Conservation (phyloP, 306 rosid species). For the Ziziphus jujuba region DNA sequence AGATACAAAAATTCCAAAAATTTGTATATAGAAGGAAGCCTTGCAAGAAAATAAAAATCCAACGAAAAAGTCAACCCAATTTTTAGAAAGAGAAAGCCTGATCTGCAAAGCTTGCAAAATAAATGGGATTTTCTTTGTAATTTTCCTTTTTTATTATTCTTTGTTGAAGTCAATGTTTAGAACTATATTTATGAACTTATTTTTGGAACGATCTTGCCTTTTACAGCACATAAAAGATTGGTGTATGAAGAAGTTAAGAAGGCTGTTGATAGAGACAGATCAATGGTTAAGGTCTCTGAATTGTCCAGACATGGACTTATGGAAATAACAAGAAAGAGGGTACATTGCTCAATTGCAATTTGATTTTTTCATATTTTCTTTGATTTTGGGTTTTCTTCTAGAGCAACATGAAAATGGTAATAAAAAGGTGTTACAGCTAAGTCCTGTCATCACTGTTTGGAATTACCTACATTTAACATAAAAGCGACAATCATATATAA, state of each 20-base stretch:
- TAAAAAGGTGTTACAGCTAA: conserved; percentile 21
- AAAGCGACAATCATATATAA: conserved; percentile 3
- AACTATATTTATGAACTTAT: not conserved
- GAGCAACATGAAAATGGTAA: conserved; percentile 5
- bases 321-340: conserved; percentile 99
- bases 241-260: conserved; percentile 95
- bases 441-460: conserved; percentile 11
- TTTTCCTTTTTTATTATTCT: too few relatives aligned
- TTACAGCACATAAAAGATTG: conserved; percentile 80
- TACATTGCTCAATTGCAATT: conserved; percentile 37
- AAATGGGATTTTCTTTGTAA: too few relatives aligned
- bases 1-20: too few relatives aligned
- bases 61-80: too few relatives aligned
- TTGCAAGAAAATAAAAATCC: too few relatives aligned
- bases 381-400: conserved; percentile 7
- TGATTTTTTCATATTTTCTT: conserved; percentile 13
- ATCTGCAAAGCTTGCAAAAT: too few relatives aligned
- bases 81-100: too few relatives aligned
- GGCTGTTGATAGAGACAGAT: conserved; percentile 91
- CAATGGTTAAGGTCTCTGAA: conserved; percentile 88
- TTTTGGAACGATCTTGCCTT: conserved; percentile 30
- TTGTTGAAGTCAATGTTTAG: not conserved
- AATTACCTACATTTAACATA: conserved; percentile 13
- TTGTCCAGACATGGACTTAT: conserved; percentile 91
- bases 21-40: too few relatives aligned